Base-by-base conservation (phyloP, 148 eudicot species). In the Chenopodium album region DNA sequence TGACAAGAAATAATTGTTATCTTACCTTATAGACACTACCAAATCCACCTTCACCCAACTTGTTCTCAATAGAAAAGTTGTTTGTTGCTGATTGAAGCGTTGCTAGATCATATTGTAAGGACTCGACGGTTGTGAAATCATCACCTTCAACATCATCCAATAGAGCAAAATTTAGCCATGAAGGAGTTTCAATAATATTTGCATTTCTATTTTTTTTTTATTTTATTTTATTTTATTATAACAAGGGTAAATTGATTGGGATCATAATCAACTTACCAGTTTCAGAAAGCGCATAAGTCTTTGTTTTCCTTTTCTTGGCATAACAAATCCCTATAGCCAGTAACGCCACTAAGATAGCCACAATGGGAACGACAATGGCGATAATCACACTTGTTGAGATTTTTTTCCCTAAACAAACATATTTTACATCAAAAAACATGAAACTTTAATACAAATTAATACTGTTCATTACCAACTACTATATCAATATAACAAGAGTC, bases 21-120 rank as follows among this genome's bases (percentile, higher is more conserved):
- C 14, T 50, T 82, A 85, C 88, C 85, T 79, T 82, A 23, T 82
- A 82, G 12, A 86, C 77, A 41, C 23, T 13, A 22, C 88, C 85
- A 65, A 82, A 82, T 48, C 85, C 88, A 11, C 88, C 88, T 72
- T 82, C 78, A 2, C 83, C 88, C 29, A 86, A 20, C 63, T 82
- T 86, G 41, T 75, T 63, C 19, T 71, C 83, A 16, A 76, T 37
- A 0, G 86, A 80, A 60, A 84, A 80, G 10, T 71, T 47, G 7
- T 81, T 72, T 4, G 84, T 85, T 0, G 87, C 84, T 19, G 20
- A n/a, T 37, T 85, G 81, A 50, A 85, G 84, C 41, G 78, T 85
- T 10, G 68, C 67, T 34, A 81, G 54, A 23, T 74, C 80, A 12
- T 71, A 85, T 34, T 81, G 84, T 75, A 85, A 52, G 31, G 75